Percentiles rank a stretch among this genome's conserved stretches.
These are phyloP conservation scores for Cytospora piceae DNA, from an alignment of 2,329 filamentous ascomycete genomes.

Conservation along the genomic window DNA sequence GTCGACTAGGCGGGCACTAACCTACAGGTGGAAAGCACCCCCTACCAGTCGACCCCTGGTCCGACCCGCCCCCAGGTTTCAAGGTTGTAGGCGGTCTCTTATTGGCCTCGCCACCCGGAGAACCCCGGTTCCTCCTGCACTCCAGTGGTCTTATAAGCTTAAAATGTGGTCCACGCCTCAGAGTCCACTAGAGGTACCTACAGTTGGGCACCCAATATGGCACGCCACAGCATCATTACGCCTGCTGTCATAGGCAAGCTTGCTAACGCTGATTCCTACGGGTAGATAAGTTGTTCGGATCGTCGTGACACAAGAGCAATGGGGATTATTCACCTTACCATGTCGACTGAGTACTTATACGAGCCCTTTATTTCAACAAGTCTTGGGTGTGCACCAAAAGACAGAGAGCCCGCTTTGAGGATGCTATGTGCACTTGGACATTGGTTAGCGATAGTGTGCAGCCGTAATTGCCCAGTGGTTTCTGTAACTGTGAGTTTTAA, in stretches of 20 bases:
- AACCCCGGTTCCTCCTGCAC: slow-evolving; percentile 14
- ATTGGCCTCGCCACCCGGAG: slow-evolving; percentile 19
- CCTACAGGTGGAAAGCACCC: slow-evolving; percentile 3
- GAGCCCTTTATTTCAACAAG: neutral
- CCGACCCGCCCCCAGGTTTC: neutral
- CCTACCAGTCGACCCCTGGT: neutral
- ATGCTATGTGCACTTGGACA: too few species aligned
- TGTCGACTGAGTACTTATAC: neutral
- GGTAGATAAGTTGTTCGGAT: neutral
- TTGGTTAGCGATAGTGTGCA: too few species aligned
- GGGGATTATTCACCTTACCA: neutral
- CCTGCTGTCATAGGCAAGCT: neutral
- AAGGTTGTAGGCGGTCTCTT: neutral
- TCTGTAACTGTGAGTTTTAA: too few species aligned
- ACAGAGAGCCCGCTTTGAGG: neutral
- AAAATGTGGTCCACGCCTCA: neutral
- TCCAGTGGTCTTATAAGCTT: slow-evolving; percentile 23
- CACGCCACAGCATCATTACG: neutral
- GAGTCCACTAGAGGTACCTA: too few species aligned
- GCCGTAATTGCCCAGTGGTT: too few species aligned
- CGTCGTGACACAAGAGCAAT: neutral
- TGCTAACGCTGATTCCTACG: neutral
- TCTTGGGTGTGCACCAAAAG: neutral
- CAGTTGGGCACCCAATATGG: neutral
- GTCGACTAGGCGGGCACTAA: slow-evolving; percentile 16